phyloP scores from a whole-genome alignment of 192 early-diverging fungal genomes.

The Backusella mclennaniae region DNA sequence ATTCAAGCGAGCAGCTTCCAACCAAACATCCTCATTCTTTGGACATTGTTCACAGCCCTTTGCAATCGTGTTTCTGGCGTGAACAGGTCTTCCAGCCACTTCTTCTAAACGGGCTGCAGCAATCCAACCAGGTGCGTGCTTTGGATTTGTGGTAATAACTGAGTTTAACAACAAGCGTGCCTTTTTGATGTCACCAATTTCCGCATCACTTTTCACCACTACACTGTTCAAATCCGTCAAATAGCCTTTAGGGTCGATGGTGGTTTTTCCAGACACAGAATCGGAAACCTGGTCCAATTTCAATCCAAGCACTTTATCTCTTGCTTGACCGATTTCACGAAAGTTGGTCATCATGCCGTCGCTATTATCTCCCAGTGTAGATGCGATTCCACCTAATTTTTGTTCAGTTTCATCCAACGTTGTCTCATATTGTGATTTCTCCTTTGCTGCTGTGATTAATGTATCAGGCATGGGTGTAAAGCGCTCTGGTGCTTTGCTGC shows the following conservation, averaged over 20 bases:
- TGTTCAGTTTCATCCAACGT: slow-evolving; percentile 64
- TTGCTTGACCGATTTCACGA: slow-evolving; percentile 87
- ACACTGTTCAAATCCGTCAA: slow-evolving; percentile 89
- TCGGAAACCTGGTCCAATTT: slow-evolving; percentile 93
- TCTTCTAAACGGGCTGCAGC: slow-evolving; percentile 97
- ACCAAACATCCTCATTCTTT: slow-evolving; percentile 94
- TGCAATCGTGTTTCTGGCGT: slow-evolving; percentile 84
- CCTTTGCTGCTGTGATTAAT: slow-evolving; percentile 50
- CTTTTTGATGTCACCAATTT: slow-evolving; percentile 87
- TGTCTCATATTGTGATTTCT: slow-evolving; percentile 51
- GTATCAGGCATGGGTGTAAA: slow-evolving; percentile 67
- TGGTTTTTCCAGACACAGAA: slow-evolving; percentile 82
- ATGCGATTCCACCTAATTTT: slow-evolving; percentile 60
- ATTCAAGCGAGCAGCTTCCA: slow-evolving; percentile 92
- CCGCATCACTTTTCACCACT: slow-evolving; percentile 75
- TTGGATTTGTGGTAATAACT: slow-evolving; percentile 91
- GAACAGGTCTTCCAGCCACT: slow-evolving; percentile 74
- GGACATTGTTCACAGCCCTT: slow-evolving; percentile 96
- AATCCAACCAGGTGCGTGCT: slow-evolving; percentile 98
- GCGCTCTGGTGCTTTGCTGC: slow-evolving; percentile 53
- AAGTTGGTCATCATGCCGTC: slow-evolving; percentile 80
- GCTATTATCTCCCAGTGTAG: slow-evolving; percentile 20
- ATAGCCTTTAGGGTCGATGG: slow-evolving; percentile 95
- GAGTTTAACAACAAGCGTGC: slow-evolving; percentile 86
- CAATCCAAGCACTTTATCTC: slow-evolving; percentile 87